Conservation (phyloP, 371 early-diverging fungal species). For the Mortierella sp. region DNA sequence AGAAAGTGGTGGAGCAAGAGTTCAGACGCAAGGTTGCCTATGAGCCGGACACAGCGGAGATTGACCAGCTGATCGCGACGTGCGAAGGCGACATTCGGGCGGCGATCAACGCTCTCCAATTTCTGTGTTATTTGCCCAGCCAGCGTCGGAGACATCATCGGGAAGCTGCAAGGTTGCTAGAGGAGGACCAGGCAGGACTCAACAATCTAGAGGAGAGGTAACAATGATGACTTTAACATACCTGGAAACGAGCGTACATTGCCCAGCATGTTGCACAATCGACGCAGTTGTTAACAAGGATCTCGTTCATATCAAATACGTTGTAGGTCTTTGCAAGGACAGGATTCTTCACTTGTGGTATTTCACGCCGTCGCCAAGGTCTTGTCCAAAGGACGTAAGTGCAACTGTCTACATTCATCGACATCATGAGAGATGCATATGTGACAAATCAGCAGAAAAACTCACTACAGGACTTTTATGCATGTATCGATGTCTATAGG, state of each 20-base stretch:
- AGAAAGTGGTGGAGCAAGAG: slow-evolving; percentile 55
- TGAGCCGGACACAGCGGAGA: slow-evolving; percentile 26
- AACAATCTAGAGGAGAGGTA: slow-evolving; percentile 25
- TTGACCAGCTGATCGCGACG: slow-evolving; percentile 51
- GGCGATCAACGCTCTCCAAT: slow-evolving; percentile 69
- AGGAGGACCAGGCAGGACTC: slow-evolving; percentile 17
- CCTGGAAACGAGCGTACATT: too few relatives aligned
- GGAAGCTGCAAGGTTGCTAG: neutral
- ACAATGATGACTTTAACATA: too few relatives aligned
- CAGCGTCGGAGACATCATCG: slow-evolving; percentile 21
- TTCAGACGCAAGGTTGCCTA: slow-evolving; percentile 24
- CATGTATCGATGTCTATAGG: slow-evolving; percentile 11
- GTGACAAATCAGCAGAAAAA: neutral
- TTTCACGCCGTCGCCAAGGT: slow-evolving; percentile 68
- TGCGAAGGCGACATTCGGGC: slow-evolving; percentile 68
- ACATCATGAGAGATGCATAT: neutral
- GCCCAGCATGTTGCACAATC: neutral
- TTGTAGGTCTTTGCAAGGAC: slow-evolving; percentile 28
- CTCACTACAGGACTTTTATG: neutral
- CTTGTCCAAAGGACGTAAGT: slow-evolving; percentile 61
- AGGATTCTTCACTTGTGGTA: slow-evolving; percentile 60
- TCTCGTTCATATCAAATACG: too few relatives aligned
- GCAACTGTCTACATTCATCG: neutral
- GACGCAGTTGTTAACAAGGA: neutral
- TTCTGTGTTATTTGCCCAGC: slow-evolving; percentile 42